Evolutionary conservation across 352 stramenopile species (phyloP), one percentile per base, ranked within the genome.

Genomic region (Pythium rishiriense): DNA sequence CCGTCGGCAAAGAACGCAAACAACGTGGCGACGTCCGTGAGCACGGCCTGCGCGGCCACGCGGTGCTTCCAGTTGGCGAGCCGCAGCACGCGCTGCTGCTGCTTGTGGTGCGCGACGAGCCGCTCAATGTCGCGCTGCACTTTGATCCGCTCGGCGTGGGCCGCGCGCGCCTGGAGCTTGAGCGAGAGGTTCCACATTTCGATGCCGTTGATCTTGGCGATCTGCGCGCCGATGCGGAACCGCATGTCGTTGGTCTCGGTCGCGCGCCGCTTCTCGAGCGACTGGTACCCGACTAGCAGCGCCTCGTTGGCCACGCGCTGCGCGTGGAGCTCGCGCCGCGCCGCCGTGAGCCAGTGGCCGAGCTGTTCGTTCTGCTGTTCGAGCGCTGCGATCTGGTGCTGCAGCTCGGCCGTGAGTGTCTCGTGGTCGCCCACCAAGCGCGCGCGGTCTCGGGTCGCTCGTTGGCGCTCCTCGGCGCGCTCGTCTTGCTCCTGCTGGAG

Each of bases 121-220:
- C 43, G 51, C 5, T 69, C 59, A 12, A 88, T 73, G n/a, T 78
- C 64, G 7, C 67, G 62, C 49, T 83, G 79, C 72, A 80, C 76
- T 19, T 73, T 62, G 9, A 89, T 55, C 11, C 82, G 78, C 52
- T 90, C 81, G 17, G 47, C 69, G 28, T 83, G 72, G 7, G 75
- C 74, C 45, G 87, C 79, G n/a, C 85, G 87, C 2, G 79, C 72
- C 41, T 89, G 76, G 14, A 88, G 72, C 68, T 89, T 89, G 43
- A 93, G 72, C 58, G 81, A 81, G 24, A 90, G 55, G 48, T 90
- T 92, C 85, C 85, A 93, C 81, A 93, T 91, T 51, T 91, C 79
- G 21, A 92, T 74, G 59, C 79, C 79, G 58, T 85, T 88, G 59
- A 92, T 90, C 47, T 81, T 83, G 28, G 70, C 75, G 47, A 91